phyloP scores from a whole-genome alignment of 768 basidiomycete species.

The Pleurotus citrinopileatus region DNA sequence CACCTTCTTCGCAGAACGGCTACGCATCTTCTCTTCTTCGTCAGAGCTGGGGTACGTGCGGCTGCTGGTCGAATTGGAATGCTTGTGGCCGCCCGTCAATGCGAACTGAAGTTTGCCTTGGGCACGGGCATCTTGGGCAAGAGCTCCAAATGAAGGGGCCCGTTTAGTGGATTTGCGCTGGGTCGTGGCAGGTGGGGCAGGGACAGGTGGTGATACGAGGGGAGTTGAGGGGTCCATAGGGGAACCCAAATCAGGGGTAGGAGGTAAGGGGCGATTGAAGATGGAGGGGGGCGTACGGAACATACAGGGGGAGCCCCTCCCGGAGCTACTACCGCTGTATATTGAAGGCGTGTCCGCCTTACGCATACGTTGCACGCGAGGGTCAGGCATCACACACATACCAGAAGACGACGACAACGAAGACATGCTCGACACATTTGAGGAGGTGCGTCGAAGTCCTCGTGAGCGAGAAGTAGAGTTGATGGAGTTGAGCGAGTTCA shows the following conservation, averaged over 20 bases:
- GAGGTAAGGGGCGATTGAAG: conserved; percentile 6
- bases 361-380: conserved; percentile 49
- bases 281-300: conserved; percentile 1
- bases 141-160: conserved; percentile 55
- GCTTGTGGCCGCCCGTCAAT: conserved; percentile 23
- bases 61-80: conserved; percentile 24
- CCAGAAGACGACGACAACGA: conserved; percentile 41
- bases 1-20: conserved; percentile 60
- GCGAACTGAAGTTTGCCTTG: conserved; percentile 14
- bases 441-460: conserved; percentile 41
- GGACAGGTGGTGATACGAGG: conserved; percentile 13
- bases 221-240: not conserved
- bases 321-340: conserved; percentile 18
- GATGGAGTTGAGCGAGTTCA: conserved; percentile 45
- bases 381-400: conserved; percentile 39
- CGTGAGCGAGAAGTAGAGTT: conserved; percentile 36
- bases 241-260: conserved; percentile 3
- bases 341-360: conserved; percentile 34
- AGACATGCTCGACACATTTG: conserved; percentile 38
- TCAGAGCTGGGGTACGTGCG: conserved; percentile 59
- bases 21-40: conserved; percentile 70
- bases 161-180: conserved; percentile 38
- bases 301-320: conserved; percentile 5
- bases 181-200: conserved; percentile 16
- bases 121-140: conserved; percentile 20